Conservation (phyloP, 371 early-diverging fungal genomes). For the Mortierella sp. region DNA sequence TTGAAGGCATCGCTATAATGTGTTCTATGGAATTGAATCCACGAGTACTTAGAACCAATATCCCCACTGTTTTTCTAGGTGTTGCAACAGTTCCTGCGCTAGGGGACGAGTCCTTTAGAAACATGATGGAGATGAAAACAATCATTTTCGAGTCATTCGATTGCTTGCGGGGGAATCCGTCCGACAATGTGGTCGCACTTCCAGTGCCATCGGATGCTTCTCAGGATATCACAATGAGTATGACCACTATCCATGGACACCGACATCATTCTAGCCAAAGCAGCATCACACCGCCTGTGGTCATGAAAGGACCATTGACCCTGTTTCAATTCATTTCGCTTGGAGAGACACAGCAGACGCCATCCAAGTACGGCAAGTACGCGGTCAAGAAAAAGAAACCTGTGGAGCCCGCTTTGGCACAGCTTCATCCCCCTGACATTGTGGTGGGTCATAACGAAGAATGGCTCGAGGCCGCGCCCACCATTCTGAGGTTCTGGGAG, state of each 20-base stretch:
- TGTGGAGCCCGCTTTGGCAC: constrained; percentile 64
- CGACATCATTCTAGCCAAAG: constrained; percentile 60
- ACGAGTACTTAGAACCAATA: too few relatives aligned
- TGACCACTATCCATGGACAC: constrained; percentile 47
- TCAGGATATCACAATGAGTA: constrained; percentile 50
- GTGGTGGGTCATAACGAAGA: constrained; percentile 69
- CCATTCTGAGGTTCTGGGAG: constrained; percentile 70
- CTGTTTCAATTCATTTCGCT: constrained; percentile 31
- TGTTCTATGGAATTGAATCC: too few relatives aligned
- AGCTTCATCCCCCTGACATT: constrained; percentile 62
- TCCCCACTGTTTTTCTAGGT: constrained; percentile 23
- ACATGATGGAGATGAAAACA: constrained; percentile 59
- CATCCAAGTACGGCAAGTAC: constrained; percentile 72
- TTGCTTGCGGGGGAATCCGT: constrained; percentile 36
- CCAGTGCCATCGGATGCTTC: constrained; percentile 51
- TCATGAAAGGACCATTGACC: constrained; percentile 37
- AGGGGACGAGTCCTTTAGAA: constrained; percentile 51
- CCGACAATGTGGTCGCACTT: constrained; percentile 36
- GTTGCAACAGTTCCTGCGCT: constrained; percentile 58
- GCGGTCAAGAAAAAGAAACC: constrained; percentile 70
- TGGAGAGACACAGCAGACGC: constrained; percentile 64
- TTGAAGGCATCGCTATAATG: too few relatives aligned
- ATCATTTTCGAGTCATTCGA: constrained; percentile 59
- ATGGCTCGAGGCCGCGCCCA: constrained; percentile 65
- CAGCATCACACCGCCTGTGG: constrained; percentile 61